Evolutionary conservation across 2,329 filamentous ascomycete genomes (phyloP).

Genomic region (Fusarium solani-melongenae): DNA sequence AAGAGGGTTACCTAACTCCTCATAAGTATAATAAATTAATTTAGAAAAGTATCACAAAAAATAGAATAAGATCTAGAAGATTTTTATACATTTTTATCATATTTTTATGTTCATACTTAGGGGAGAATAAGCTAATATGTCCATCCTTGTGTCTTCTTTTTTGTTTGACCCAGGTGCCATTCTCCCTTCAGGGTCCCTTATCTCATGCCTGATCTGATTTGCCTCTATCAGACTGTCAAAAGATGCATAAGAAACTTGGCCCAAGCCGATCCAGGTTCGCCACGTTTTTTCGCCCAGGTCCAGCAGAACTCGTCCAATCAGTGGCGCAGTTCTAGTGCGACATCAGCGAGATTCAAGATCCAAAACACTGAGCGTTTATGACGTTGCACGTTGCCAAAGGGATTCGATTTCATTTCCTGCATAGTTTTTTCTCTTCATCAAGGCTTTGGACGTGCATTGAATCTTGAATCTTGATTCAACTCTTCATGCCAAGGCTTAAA

Average conservation of each 20-base stretch:
- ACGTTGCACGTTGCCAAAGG: conserved; percentile 24
- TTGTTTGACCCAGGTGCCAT: no score
- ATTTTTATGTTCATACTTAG: no score
- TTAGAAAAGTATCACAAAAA: no score
- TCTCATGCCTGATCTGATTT: background rate
- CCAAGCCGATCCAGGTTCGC: background rate
- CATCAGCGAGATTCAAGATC: conserved; percentile 24
- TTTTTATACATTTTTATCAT: no score
- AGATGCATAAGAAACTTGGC: background rate
- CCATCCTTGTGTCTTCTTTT: no score
- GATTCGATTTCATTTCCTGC: background rate
- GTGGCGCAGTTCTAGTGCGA: conserved; percentile 18
- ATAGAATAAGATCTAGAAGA: no score
- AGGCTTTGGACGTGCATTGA: background rate
- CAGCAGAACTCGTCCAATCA: conserved; percentile 30
- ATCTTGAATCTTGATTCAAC: background rate
- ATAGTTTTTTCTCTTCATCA: background rate
- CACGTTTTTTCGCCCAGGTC: background rate
- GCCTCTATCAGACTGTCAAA: background rate
- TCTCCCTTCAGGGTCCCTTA: background rate
- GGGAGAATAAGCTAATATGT: no score
- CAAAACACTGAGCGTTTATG: conserved; percentile 32
- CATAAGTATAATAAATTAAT: no score
- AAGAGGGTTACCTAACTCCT: no score
- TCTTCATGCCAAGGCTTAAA: background rate